phyloP scores from a whole-genome alignment of 495 filamentous ascomycete species.

The Sporormia fimetaria region DNA sequence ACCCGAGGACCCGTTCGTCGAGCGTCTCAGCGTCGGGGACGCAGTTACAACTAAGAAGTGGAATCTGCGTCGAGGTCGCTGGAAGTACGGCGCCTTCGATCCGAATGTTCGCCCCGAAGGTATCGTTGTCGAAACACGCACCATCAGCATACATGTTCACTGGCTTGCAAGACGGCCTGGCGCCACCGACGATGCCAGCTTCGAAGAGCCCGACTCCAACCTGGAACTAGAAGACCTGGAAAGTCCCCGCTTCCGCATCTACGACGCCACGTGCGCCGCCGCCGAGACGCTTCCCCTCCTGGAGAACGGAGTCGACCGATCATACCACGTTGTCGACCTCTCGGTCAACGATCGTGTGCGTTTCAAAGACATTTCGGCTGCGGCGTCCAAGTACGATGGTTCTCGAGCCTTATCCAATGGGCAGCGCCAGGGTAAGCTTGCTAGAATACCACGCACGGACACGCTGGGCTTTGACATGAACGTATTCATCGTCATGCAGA shows the following conservation, averaged over 20 bases:
- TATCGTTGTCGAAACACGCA: conserved; percentile 40
- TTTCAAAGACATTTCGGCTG: conserved; percentile 41
- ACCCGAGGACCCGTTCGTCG: conserved; percentile 13
- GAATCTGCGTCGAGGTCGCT: conserved; percentile 40
- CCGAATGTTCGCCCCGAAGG: conserved; percentile 35
- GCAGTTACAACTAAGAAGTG: conserved; percentile 39
- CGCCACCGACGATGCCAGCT: conserved; percentile 16
- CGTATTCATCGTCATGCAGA: conserved; percentile 39
- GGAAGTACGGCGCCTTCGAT: conserved; percentile 41
- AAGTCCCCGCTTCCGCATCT: conserved; percentile 22
- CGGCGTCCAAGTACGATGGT: conserved; percentile 40
- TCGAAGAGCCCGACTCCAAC: conserved; percentile 1
- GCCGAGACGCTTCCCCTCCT: conserved; percentile 5
- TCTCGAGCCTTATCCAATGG: conserved; percentile 15
- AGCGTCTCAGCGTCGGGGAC: conserved; percentile 35
- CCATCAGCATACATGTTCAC: conserved; percentile 34
- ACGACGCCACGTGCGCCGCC: conserved; percentile 24
- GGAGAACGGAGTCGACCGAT: conserved; percentile 17
- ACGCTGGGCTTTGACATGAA: conserved; percentile 50
- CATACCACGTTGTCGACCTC: conserved; percentile 25
- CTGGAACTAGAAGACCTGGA: conserved; percentile 20
- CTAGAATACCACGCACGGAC: conserved; percentile 37
- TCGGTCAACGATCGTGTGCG: conserved; percentile 39
- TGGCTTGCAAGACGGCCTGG: conserved; percentile 38
- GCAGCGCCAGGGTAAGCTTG: conserved; percentile 25